phyloP scores from a whole-genome alignment of 2,329 filamentous ascomycete genomes.

The Phaeosphaeria sp. region DNA sequence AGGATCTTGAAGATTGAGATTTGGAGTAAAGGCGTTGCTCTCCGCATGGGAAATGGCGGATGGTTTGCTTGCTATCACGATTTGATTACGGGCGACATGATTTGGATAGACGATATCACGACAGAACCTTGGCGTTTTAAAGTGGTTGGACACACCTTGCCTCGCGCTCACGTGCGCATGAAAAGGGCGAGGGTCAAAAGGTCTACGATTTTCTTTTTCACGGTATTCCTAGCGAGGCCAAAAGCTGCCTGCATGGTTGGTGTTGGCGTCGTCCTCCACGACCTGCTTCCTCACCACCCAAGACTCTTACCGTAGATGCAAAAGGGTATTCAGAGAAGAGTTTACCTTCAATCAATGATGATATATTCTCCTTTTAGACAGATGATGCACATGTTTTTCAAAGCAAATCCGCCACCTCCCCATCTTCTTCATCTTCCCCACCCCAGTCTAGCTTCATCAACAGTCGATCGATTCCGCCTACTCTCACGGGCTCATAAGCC shows the following conservation, averaged over 20 bases:
- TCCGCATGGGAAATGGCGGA: neutral
- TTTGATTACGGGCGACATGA: neutral
- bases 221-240: neutral
- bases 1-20: conserved; percentile 34
- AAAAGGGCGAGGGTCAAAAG: neutral
- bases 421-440: conserved; percentile 39
- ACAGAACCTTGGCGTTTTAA: neutral
- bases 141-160: neutral
- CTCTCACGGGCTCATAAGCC: conserved; percentile 72
- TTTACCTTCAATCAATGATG: neutral
- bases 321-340: neutral
- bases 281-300: neutral
- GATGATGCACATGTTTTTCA: neutral
- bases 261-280: neutral
- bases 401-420: conserved; percentile 26
- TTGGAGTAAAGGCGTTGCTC: conserved; percentile 9
- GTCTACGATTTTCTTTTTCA: neutral
- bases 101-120: neutral
- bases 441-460: conserved; percentile 87
- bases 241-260: neutral
- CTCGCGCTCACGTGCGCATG: neutral
- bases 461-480: conserved; percentile 82
- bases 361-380: neutral
- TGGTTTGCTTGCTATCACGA: neutral
- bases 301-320: neutral